phyloP scores from a whole-genome alignment of 148 eudicot genomes.

The Spergularia marina region DNA sequence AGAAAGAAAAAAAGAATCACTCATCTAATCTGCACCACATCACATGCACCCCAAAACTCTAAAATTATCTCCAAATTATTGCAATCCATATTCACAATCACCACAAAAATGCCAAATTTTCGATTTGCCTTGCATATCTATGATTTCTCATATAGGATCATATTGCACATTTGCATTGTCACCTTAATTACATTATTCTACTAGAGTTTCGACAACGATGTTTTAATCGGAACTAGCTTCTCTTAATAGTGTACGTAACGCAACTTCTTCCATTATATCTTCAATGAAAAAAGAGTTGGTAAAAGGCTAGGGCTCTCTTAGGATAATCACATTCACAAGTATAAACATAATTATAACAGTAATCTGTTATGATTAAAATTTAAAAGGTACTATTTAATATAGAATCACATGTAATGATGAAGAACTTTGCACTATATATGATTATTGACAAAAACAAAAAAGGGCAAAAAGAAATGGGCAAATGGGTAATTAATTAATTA shows the following conservation, averaged over 20 bases:
- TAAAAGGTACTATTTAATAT: background rate
- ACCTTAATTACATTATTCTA: too few relatives aligned
- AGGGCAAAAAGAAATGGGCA: conserved; percentile 20
- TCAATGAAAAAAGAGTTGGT: background rate
- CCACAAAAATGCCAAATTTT: conserved; percentile 8
- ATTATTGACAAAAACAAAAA: conserved; percentile 3
- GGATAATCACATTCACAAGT: background rate
- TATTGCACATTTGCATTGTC: too few relatives aligned
- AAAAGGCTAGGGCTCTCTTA: conserved; percentile 14
- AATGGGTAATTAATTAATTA: background rate
- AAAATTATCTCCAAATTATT: background rate
- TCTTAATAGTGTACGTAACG: too few relatives aligned
- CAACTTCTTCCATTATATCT: background rate
- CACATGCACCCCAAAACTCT: conserved; percentile 19
- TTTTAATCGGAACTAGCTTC: too few relatives aligned
- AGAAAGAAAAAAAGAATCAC: conserved; percentile 33
- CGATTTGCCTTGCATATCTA: conserved; percentile 14
- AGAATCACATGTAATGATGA: conserved; percentile 13
- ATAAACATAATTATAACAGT: background rate
- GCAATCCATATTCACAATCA: background rate
- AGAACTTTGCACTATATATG: conserved; percentile 10
- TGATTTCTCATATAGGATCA: background rate
- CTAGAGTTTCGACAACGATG: too few relatives aligned
- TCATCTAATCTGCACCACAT: conserved; percentile 30
- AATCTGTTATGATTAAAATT: too few relatives aligned